Evolutionary conservation across 176 grass and related monocot genomes (phyloP).

Genomic region (Bromus sterilis): DNA sequence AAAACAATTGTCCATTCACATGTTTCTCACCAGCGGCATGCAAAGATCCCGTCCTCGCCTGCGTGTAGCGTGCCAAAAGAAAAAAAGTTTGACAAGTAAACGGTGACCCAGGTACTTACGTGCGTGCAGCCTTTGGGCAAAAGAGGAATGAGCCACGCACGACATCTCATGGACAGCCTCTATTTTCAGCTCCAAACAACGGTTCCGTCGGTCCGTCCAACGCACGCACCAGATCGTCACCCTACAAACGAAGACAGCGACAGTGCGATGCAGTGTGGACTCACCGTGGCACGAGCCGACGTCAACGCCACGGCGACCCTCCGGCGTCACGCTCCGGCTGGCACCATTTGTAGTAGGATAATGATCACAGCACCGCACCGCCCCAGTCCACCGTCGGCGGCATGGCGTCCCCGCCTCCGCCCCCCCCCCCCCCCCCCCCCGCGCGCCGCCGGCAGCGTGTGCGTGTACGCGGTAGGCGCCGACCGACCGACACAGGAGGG

Average conservation of each 20-base stretch:
- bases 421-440: too few species aligned
- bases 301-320: slow-evolving; percentile 16
- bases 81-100: not conserved
- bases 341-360: not conserved
- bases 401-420: too few species aligned
- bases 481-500: not conserved
- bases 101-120: too few species aligned
- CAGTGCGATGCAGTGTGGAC: not conserved
- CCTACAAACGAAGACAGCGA: not conserved
- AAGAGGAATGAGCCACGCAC: not conserved
- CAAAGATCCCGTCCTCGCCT: not conserved
- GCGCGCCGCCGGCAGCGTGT: not conserved
- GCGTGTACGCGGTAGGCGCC: not conserved
- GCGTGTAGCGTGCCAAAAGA: not conserved
- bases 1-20: too few species aligned
- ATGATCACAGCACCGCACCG: not conserved
- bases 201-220: not conserved
- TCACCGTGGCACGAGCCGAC: not conserved
- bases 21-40: too few species aligned
- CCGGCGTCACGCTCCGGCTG: not conserved
- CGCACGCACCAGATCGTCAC: not conserved
- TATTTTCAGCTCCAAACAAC: not conserved
- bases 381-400: not conserved
- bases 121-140: too few species aligned
- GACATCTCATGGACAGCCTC: not conserved